Conservation (phyloP, 306 rosid genomes). For the Mimosa pudica region DNA sequence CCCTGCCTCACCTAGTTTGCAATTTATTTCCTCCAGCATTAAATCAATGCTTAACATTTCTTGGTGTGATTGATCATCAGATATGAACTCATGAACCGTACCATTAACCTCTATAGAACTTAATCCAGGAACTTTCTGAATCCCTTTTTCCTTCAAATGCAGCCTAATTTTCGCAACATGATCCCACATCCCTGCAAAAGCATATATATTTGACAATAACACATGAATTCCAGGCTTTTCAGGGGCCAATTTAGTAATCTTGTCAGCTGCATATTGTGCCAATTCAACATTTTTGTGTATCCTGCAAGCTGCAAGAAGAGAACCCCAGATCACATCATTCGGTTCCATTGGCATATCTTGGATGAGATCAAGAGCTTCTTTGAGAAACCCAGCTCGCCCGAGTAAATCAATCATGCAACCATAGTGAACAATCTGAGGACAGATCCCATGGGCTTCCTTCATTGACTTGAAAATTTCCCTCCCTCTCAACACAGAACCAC, state of each 20-base stretch:
- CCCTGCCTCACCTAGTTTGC: slow-evolving; percentile 58
- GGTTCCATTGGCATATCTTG: slow-evolving; percentile 78
- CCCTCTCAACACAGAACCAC: slow-evolving; percentile 66
- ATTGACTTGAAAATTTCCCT: slow-evolving; percentile 56
- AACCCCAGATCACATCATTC: slow-evolving; percentile 76
- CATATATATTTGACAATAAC: slow-evolving; percentile 73
- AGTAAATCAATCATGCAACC: slow-evolving; percentile 89
- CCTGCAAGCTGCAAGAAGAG: slow-evolving; percentile 75
- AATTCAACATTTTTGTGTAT: slow-evolving; percentile 58
- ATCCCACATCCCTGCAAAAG: slow-evolving; percentile 75
- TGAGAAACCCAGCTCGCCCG: slow-evolving; percentile 65
- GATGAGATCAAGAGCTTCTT: slow-evolving; percentile 67
- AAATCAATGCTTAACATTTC: slow-evolving; percentile 41
- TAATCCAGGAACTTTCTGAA: slow-evolving; percentile 65
- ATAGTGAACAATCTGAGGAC: slow-evolving; percentile 67
- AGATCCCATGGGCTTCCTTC: slow-evolving; percentile 48
- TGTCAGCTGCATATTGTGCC: slow-evolving; percentile 65
- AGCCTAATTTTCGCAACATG: slow-evolving; percentile 85
- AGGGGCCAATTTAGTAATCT: slow-evolving; percentile 49
- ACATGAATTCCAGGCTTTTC: slow-evolving; percentile 61
- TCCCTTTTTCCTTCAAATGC: slow-evolving; percentile 64
- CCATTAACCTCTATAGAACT: slow-evolving; percentile 67
- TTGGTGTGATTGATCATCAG: slow-evolving; percentile 61
- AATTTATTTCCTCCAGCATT: slow-evolving; percentile 66
- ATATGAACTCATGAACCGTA: slow-evolving; percentile 69